phyloP scores from a whole-genome alignment of 352 stramenopile genomes.

The Halophytophthora batemanensis region DNA sequence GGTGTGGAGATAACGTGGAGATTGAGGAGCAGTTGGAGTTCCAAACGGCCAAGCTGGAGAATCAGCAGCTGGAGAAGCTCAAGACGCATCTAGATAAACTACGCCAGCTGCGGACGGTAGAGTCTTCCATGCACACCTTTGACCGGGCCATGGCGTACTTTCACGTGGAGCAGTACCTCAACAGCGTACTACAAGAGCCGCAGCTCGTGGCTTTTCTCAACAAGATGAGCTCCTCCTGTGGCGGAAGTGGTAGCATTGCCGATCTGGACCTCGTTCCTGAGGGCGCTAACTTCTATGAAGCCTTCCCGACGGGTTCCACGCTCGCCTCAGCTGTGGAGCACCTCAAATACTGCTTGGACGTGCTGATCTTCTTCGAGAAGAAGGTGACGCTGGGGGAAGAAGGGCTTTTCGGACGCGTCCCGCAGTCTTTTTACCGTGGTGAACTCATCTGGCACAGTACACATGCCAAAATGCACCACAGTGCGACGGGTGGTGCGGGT shows the following conservation, averaged over 20 bases:
- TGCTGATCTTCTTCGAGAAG: slow-evolving; percentile 87
- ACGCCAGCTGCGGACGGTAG: slow-evolving; percentile 70
- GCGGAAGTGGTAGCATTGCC: slow-evolving; percentile 18
- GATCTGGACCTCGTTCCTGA: slow-evolving; percentile 65
- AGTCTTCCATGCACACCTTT: slow-evolving; percentile 76
- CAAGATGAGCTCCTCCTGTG: slow-evolving; percentile 61
- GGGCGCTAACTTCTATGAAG: slow-evolving; percentile 70
- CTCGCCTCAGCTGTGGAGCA: slow-evolving; percentile 66
- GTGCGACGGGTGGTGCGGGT: slow-evolving; percentile 21
- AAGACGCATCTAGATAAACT: slow-evolving; percentile 66
- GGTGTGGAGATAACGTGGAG: slow-evolving; percentile 57
- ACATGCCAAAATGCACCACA: slow-evolving; percentile 30
- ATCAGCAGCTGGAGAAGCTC: slow-evolving; percentile 55
- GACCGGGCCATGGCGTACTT: slow-evolving; percentile 80
- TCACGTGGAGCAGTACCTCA: slow-evolving; percentile 81
- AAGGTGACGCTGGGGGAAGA: slow-evolving; percentile 71
- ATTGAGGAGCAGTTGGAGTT: slow-evolving; percentile 58
- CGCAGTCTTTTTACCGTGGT: slow-evolving; percentile 73
- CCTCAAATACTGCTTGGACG: slow-evolving; percentile 80
- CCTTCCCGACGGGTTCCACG: slow-evolving; percentile 38
- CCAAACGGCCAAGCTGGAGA: slow-evolving; percentile 72
- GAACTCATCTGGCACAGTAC: slow-evolving; percentile 68
- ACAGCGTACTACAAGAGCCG: slow-evolving; percentile 69
- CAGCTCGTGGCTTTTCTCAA: slow-evolving; percentile 64
- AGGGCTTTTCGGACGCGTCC: slow-evolving; percentile 63